Evolutionary conservation across 2,329 filamentous ascomycete genomes (phyloP), one percentile per base, ranked within the genome.

Genomic region (Microcyclosporella mali): DNA sequence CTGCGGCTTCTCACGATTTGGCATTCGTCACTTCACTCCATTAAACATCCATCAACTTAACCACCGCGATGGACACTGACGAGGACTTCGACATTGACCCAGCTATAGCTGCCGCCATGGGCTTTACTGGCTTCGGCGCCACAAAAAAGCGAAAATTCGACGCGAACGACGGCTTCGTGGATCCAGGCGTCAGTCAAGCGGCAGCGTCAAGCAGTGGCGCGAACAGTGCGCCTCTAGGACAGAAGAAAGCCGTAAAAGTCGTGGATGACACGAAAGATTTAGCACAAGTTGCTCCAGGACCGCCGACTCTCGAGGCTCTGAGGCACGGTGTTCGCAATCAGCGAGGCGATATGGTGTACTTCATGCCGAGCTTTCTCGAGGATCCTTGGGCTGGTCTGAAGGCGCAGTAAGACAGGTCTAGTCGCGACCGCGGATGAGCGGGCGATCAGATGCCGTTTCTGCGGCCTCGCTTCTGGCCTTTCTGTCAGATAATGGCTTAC

Each of bases 81-180:
- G 54, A 60, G n/a, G 56, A 56, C 17, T 61, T 67, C 48, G 68
- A 69, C n/a, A 57, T 67, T 15, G 70, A 75, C 37, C 66, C 68
- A 32, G 75, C 76, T 40, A 79, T 86, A 62, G 80, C 81, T 16
- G 75, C 77, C 32, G 73, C 77, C 35, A 83, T 88, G 80, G 85
- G 85, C 50, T 88, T 88, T 64, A 75, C 80, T 7, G 74, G 77
- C 44, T 89, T 89, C 58, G 84, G 84, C 52, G 64, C 67, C 8
- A 69, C 75, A 52, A 84, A 84, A 62, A 85, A 84, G 61, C 75
- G 83, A 47, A 82, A 81, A 57, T 82, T 78, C 63, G 79, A 84
- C 56, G 69, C 74, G 14, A 65, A 70, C 14, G 77, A 77, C 53
- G 74, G 73, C 29, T 70, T 72, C 43, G 63, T 73, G 33, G 64